A percentile compares a stretch with the other conserved stretches of the same genome.
phyloP scores from a whole-genome alignment of 2,329 filamentous ascomycete genomes.

The Xylariomycetidae sp. region DNA sequence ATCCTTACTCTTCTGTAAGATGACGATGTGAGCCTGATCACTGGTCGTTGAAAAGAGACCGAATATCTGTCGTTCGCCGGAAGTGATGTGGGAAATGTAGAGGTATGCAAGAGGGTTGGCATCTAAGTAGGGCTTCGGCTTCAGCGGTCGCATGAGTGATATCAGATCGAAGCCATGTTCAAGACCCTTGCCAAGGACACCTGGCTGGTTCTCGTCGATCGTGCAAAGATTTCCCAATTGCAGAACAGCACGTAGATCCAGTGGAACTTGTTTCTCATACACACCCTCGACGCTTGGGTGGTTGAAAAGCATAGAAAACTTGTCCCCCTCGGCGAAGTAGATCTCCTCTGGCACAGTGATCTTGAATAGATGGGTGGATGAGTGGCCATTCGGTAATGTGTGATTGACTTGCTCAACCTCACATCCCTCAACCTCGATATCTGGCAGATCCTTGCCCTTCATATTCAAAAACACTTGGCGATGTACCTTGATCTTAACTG shows the following conservation, averaged over 20 bases:
- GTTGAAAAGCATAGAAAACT: conserved; percentile 78
- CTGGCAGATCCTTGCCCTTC: conserved; percentile 79
- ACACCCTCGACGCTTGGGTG: conserved; percentile 95
- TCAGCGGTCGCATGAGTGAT: conserved; percentile 63
- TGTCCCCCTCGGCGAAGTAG: conserved; percentile 80
- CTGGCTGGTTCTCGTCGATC: conserved; percentile 85
- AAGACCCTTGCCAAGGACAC: conserved; percentile 85
- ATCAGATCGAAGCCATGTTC: conserved; percentile 90
- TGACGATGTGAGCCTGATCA: conserved; percentile 77
- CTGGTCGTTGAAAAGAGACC: conserved; percentile 83
- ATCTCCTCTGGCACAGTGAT: conserved; percentile 83
- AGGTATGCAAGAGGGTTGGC: conserved; percentile 74
- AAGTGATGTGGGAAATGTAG: conserved; percentile 87
- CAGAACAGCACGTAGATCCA: conserved; percentile 81
- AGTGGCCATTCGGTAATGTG: conserved; percentile 90
- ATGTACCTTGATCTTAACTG: conserved; percentile 82
- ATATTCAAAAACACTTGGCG: conserved; percentile 89
- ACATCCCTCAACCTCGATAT: conserved; percentile 81
- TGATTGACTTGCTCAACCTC: conserved; percentile 90
- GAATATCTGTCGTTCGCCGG: conserved; percentile 89
- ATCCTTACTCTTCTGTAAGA: conserved; percentile 80
- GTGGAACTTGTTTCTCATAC: conserved; percentile 88
- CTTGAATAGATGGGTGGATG: conserved; percentile 91
- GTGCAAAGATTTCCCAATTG: conserved; percentile 88
- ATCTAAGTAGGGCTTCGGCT: conserved; percentile 67